These are phyloP conservation scores for Mortierella sp. DNA, from an alignment of 371 early-diverging fungal genomes.

Conservation along the genomic window DNA sequence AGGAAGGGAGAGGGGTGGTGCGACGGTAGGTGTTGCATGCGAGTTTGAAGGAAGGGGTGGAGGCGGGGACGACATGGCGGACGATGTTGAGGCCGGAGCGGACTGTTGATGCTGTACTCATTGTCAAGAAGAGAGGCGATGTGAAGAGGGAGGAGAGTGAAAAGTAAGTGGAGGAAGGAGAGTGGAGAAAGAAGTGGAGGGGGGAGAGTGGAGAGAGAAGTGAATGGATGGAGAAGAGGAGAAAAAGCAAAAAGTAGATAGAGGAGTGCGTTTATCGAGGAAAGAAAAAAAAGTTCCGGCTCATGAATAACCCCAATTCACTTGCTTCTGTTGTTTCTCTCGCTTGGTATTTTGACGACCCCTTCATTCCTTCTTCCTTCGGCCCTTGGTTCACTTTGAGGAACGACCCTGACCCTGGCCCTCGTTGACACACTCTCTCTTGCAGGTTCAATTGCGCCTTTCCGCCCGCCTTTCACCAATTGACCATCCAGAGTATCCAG, in stretches of 20 bases:
- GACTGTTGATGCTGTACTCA: constrained; percentile 18
- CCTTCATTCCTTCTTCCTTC: not conserved
- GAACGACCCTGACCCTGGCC: not conserved
- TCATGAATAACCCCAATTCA: not conserved
- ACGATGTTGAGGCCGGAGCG: constrained; percentile 37
- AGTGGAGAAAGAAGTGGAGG: not conserved
- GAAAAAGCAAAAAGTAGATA: not conserved
- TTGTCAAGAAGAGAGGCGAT: not conserved
- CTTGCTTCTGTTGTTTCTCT: too few relatives aligned
- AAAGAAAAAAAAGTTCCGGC: not conserved
- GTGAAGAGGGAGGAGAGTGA: not conserved
- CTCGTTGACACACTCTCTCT: too few relatives aligned
- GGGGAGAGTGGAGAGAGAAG: too few relatives aligned
- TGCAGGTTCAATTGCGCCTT: too few relatives aligned
- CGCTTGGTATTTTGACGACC: not conserved
- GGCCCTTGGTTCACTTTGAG: not conserved
- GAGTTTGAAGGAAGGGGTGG: constrained; percentile 35
- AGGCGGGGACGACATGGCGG: constrained; percentile 32
- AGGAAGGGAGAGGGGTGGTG: not conserved
- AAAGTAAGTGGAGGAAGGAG: not conserved
- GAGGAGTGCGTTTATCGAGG: not conserved
- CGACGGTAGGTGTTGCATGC: constrained; percentile 49
- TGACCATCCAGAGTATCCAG: not conserved
- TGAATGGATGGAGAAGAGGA: not conserved
- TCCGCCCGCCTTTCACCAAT: not conserved